Conservation (phyloP, 768 basidiomycete genomes). For the Russula olivacea region DNA sequence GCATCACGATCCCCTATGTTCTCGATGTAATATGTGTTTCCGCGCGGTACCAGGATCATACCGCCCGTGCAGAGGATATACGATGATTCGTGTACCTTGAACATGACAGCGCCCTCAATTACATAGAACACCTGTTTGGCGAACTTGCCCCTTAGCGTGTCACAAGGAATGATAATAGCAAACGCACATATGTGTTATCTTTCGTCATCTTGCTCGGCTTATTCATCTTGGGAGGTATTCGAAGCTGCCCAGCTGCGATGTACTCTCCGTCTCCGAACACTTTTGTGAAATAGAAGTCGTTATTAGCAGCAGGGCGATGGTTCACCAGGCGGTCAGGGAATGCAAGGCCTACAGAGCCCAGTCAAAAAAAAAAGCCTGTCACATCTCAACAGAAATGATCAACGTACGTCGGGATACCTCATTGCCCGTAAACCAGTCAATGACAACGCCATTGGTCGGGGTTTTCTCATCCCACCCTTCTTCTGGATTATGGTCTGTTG, state of each 20-base stretch:
- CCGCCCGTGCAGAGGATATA: conserved; percentile 77
- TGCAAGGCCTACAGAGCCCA: conserved; percentile 56
- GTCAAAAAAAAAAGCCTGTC: neutral
- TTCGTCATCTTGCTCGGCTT: conserved; percentile 87
- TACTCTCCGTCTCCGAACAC: conserved; percentile 88
- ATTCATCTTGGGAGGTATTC: conserved; percentile 68
- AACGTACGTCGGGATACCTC: conserved; percentile 69
- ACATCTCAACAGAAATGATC: neutral
- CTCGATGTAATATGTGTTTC: conserved; percentile 89
- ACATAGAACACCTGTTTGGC: conserved; percentile 64
- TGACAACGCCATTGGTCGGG: conserved; percentile 53
- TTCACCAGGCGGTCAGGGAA: conserved; percentile 66
- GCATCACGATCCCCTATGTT: conserved; percentile 80
- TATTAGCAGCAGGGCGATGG: conserved; percentile 53
- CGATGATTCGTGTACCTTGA: conserved; percentile 73
- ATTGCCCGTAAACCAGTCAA: conserved; percentile 55
- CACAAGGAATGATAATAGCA: neutral
- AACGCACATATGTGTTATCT: conserved; percentile 87
- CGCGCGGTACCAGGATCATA: conserved; percentile 87
- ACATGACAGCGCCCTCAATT: conserved; percentile 82
- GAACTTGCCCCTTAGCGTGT: conserved; percentile 17
- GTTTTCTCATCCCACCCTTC: conserved; percentile 88
- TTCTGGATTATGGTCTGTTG: conserved; percentile 34
- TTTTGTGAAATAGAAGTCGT: conserved; percentile 82
- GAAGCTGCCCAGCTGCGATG: conserved; percentile 83